Evolutionary conservation across 169 alveolate genomes (phyloP), one percentile per base, ranked within the genome.

Genomic region (Babesia caballi): DNA sequence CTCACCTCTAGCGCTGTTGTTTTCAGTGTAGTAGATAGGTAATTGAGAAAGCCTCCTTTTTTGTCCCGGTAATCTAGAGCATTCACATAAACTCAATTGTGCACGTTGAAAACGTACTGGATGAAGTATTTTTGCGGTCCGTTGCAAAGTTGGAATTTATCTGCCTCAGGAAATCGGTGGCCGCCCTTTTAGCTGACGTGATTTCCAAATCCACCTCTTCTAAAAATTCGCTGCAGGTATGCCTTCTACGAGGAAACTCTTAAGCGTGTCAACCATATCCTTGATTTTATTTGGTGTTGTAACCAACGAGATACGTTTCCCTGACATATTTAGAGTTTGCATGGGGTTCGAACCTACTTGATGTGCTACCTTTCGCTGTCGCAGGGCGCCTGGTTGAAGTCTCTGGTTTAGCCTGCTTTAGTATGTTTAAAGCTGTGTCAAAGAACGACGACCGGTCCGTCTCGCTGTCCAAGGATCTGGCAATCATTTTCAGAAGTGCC

Each of bases 191-290:
- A n/a, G 38, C 54, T 7, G 15, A 3, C n/a, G 50, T 51, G 0
- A 15, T 44, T 15, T 30, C 35, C n/a, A 8, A 33, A 12, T 12
- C 44, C 19, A 0, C 49, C 38, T 53, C 51, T 12, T 56, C 60
- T n/a, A 9, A 25, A 70, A 70, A 35, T 70, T 70, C 19, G 41
- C 69, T 1, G 82, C 25, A 1, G 82, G 63, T 28, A 70, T 70
- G 19, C 82, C 82, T 6, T 70, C 71, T n/a, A 58, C 71, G 1
- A 70, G 28, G 42, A 70, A 70, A 27, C 58, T 35, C 40, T 70
- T 70, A 5, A 70, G 28, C 11, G 41, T 27, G n/a, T 44, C 30
- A 9, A 70, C 71, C 12, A 17, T 58, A 2, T 57, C 65, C 41
- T 58, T 70, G 50, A 70, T 41, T 23, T 56, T 21, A 2, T 30